Conservation (phyloP, 176 grass and related monocot species). For the Juncus inflexus region DNA sequence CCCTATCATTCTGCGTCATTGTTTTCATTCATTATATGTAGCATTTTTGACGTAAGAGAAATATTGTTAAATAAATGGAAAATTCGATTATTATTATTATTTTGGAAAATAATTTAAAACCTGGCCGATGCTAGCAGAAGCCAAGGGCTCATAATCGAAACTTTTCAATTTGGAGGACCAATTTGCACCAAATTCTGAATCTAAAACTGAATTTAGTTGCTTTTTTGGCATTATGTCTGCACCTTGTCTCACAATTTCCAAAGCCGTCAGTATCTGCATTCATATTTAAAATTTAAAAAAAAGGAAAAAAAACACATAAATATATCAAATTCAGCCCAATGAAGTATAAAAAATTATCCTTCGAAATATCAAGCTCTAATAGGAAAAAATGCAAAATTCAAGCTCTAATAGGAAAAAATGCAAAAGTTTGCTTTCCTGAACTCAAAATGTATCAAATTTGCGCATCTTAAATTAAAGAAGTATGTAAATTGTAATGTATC, state of each 20-base stretch:
- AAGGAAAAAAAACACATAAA: conserved; percentile 7
- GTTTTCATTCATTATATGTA: too few relatives aligned
- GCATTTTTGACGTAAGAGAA: too few relatives aligned
- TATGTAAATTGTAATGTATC: too few relatives aligned
- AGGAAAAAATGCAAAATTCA: too few relatives aligned
- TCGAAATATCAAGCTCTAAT: too few relatives aligned
- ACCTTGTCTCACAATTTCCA: conserved; percentile 95
- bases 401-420: too few relatives aligned
- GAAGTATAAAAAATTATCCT: background rate
- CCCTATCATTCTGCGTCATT: too few relatives aligned
- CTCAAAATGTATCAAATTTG: too few relatives aligned
- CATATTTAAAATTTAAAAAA: conserved; percentile 8
- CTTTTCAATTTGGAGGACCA: conserved; percentile 84
- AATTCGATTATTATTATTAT: background rate
- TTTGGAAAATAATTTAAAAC: conserved; percentile 18
- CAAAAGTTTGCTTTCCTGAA: too few relatives aligned
- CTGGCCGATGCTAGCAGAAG: conserved; percentile 85
- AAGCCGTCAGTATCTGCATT: conserved; percentile 69
- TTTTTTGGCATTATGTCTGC: conserved; percentile 94
- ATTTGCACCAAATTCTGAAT: conserved; percentile 59
- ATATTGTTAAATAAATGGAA: background rate
- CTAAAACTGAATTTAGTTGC: conserved; percentile 75
- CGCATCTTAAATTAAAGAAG: too few relatives aligned
- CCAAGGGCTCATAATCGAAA: conserved; percentile 88
- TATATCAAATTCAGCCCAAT: background rate